phyloP scores from a whole-genome alignment of 1,284 basidiomycete species.

The Fomitopsis palustris region DNA sequence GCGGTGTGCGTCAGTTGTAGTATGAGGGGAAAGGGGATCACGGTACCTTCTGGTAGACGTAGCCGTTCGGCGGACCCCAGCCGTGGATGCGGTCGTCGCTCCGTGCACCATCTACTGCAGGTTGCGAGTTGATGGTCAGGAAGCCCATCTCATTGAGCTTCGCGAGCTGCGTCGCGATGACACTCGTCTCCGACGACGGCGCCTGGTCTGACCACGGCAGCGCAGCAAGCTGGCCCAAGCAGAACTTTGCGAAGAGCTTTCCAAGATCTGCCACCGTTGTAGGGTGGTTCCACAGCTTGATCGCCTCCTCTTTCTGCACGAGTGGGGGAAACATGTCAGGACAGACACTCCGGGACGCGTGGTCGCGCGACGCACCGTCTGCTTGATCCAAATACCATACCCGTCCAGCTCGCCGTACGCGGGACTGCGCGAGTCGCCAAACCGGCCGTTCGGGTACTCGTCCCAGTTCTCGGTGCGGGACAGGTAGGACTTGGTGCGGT shows the following conservation, averaged over 20 bases:
- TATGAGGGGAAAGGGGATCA: no score
- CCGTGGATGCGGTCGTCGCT: constrained; percentile 88
- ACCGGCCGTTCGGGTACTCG: constrained; percentile 98
- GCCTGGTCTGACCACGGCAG: constrained; percentile 97
- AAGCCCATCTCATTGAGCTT: constrained; percentile 89
- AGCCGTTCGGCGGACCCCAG: constrained; percentile 94
- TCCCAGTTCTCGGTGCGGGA: constrained; percentile 97
- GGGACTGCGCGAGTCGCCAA: constrained; percentile 94
- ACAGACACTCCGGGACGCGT: constrained; percentile 1
- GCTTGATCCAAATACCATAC: constrained; percentile 85
- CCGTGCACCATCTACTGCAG: constrained; percentile 89
- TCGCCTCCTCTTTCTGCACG: constrained; percentile 74
- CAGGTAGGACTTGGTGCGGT: constrained; percentile 87
- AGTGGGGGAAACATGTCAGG: neutral
- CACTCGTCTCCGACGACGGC: constrained; percentile 80
- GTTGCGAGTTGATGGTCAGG: constrained; percentile 98
- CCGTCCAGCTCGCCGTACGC: constrained; percentile 98
- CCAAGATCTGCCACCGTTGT: constrained; percentile 64
- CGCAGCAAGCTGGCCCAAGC: constrained; percentile 63
- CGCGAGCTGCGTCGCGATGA: constrained; percentile 79
- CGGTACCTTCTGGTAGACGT: constrained; percentile 97
- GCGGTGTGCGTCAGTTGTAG: neutral
- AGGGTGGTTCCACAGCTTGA: constrained; percentile 88
- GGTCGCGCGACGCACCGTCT: constrained; percentile 51
- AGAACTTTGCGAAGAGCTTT: constrained; percentile 80